phyloP scores from a whole-genome alignment of 257 asterid genomes.

The Asclepias syriaca region DNA sequence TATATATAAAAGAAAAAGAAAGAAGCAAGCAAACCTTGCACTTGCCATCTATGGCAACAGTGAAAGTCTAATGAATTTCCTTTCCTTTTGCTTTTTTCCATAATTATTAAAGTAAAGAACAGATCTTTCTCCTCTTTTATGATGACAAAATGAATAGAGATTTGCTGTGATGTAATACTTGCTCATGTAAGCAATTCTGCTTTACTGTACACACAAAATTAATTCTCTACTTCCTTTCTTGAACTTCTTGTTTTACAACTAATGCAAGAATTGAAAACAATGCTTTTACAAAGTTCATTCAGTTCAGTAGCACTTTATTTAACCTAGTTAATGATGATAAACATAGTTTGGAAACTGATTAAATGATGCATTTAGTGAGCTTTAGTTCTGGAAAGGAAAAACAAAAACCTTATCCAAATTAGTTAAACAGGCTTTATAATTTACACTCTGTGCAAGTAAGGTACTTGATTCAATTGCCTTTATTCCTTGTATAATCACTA shows the following conservation, averaged over 20 bases:
- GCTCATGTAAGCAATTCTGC: background rate
- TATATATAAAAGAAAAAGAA: too few relatives aligned
- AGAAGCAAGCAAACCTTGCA: too few relatives aligned
- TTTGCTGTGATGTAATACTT: background rate
- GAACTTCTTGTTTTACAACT: background rate
- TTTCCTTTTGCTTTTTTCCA: slow-evolving; percentile 16
- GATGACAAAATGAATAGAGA: background rate
- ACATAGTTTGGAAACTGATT: background rate
- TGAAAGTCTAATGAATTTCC: background rate
- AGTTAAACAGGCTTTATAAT: slow-evolving; percentile 28
- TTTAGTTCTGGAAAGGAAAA: slow-evolving; percentile 12
- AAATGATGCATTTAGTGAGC: slow-evolving; percentile 5
- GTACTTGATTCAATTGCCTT: slow-evolving; percentile 50
- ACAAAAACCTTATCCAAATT: slow-evolving; percentile 30
- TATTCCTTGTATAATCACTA: slow-evolving; percentile 30
- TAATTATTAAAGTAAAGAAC: slow-evolving; percentile 3
- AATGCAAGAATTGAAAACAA: too few relatives aligned
- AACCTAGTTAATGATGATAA: background rate
- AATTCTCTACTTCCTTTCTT: too few relatives aligned
- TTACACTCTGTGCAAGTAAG: slow-evolving; percentile 67
- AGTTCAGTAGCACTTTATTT: background rate
- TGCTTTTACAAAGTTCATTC: background rate
- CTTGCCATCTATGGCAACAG: background rate
- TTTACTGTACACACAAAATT: background rate
- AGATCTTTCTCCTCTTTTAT: background rate